These are phyloP conservation scores for Pythium folliculosum DNA, from an alignment of 352 stramenopile species.

Conservation along the genomic window DNA sequence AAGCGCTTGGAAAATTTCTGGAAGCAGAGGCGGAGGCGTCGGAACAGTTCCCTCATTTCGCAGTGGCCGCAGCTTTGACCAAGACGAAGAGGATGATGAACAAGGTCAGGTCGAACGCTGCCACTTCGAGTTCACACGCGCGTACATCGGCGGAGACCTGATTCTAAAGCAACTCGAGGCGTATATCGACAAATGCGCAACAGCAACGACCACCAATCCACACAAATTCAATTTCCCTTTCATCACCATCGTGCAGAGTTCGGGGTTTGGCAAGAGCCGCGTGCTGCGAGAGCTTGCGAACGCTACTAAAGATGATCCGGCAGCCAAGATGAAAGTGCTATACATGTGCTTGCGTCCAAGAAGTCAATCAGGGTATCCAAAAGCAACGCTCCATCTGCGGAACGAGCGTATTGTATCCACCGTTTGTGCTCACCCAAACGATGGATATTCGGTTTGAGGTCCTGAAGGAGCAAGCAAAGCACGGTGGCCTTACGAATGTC, in stretches of 20 bases:
- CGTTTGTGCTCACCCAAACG: constrained; percentile 51
- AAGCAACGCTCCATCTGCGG: background rate
- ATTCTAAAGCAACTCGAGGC: background rate
- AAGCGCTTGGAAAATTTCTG: too few species aligned
- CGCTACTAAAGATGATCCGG: background rate
- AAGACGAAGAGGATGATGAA: background rate
- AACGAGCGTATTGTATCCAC: constrained; percentile 48
- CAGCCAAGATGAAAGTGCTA: background rate
- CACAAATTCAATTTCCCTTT: constrained; percentile 5
- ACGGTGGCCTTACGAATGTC: background rate
- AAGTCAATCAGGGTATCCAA: background rate
- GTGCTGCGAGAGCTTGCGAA: constrained; percentile 1
- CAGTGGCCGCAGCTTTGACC: too few species aligned
- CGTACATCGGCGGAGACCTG: background rate
- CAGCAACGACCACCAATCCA: too few species aligned
- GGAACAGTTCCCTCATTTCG: too few species aligned
- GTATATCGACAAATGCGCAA: background rate
- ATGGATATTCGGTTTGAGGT: constrained; percentile 27
- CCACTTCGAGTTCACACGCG: background rate
- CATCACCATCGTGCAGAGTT: constrained; percentile 11
- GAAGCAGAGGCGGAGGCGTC: too few species aligned
- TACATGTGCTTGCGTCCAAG: background rate
- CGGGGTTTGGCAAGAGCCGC: constrained; percentile 17
- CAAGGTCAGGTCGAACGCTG: background rate
- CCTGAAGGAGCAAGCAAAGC: background rate